phyloP scores from a whole-genome alignment of 345 rosid genomes.

The Rubroshorea leprosula region DNA sequence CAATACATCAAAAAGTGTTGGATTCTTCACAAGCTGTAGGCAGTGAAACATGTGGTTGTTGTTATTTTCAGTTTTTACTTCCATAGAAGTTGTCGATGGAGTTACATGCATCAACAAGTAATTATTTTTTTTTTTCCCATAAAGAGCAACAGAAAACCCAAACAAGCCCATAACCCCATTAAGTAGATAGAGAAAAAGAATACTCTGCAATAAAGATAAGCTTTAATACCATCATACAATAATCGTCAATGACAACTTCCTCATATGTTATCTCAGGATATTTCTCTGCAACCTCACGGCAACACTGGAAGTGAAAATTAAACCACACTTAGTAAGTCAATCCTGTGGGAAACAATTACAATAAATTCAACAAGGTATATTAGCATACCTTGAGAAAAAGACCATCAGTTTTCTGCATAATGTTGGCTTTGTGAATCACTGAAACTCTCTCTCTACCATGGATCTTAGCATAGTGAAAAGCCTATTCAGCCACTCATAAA shows the following conservation, averaged over 20 bases:
- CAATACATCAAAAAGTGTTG: conserved; percentile 92
- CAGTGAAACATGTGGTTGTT: conserved; percentile 17
- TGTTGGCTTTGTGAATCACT: conserved; percentile 94
- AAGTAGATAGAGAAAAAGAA: neutral
- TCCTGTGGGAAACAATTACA: neutral
- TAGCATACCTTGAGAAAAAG: conserved; percentile 77
- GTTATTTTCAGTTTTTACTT: conserved; percentile 2
- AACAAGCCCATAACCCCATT: neutral
- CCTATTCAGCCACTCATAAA: conserved; percentile 98
- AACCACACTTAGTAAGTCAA: neutral
- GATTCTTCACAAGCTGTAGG: conserved; percentile 95
- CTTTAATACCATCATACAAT: conserved; percentile 92
- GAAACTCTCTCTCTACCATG: conserved; percentile 97
- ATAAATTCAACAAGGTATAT: neutral
- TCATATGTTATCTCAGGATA: conserved; percentile 91
- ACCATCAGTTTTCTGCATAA: conserved; percentile 99
- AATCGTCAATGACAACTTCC: conserved; percentile 99
- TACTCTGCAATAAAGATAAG: neutral
- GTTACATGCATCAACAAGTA: neutral
- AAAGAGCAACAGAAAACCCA: neutral
- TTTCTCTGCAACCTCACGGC: conserved; percentile 98
- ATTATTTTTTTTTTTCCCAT: neutral
- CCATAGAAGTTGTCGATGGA: neutral
- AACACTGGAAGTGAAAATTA: conserved; percentile 56
- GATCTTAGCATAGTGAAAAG: conserved; percentile 91